These are phyloP conservation scores for Quercus phellos DNA, from an alignment of 331 rosid genomes.

Conservation along the genomic window DNA sequence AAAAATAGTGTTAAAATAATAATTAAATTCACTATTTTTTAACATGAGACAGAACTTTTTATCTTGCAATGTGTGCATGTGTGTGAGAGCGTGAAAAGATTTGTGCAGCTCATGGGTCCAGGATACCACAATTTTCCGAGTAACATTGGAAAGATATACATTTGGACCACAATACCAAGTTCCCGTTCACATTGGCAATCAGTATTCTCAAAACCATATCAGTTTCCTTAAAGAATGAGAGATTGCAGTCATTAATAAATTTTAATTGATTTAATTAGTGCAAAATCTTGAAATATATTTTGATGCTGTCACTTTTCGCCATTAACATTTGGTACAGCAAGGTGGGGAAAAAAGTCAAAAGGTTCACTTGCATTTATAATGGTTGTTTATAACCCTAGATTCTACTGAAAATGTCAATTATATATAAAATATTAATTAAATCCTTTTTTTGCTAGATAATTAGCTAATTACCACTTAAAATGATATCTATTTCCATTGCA, in stretches of 20 bases:
- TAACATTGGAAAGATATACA: no score
- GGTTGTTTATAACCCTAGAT: neutral
- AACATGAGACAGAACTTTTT: neutral
- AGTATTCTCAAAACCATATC: neutral
- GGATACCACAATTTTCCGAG: no score
- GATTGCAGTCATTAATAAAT: neutral
- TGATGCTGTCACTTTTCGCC: neutral
- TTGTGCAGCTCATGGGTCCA: no score
- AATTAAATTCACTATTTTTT: no score
- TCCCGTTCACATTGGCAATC: no score
- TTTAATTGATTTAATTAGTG: neutral
- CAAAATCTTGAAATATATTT: neutral
- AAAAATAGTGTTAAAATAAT: no score
- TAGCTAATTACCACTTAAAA: slow-evolving; percentile 19
- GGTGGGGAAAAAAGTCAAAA: neutral
- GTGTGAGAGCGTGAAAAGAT: no score
- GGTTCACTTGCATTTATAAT: neutral
- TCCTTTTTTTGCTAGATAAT: neutral
- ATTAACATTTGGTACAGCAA: neutral
- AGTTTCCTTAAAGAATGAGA: neutral
- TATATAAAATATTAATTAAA: neutral
- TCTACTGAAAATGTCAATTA: neutral
- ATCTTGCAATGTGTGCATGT: no score
- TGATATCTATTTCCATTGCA: slow-evolving; percentile 11
- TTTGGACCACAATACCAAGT: no score